A percentile compares a stretch with the other conserved stretches of the same genome.
These are phyloP conservation scores for Amauroascus verrucosus DNA, from an alignment of 2,329 filamentous ascomycete species.

Conservation along the genomic window DNA sequence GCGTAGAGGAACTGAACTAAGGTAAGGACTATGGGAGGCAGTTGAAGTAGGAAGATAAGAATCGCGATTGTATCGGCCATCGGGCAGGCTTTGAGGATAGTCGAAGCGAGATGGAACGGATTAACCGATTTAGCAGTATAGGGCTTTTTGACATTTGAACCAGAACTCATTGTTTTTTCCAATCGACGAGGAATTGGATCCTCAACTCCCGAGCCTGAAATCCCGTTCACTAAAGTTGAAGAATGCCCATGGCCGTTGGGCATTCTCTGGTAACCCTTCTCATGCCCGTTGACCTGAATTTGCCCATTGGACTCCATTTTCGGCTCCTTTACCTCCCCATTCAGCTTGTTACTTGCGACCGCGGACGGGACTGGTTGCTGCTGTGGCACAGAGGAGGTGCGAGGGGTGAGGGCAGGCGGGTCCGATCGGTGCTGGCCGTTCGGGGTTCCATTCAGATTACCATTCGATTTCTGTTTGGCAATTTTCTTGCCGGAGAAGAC, in stretches of 20 bases:
- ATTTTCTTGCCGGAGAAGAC: conserved; percentile 66
- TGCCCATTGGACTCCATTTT: conserved; percentile 30
- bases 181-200: conserved; percentile 24
- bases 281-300: conserved; percentile 28
- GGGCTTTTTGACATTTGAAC: conserved; percentile 23
- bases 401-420: conserved; percentile 30
- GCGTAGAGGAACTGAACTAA: conserved; percentile 88
- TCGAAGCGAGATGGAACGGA: conserved; percentile 66
- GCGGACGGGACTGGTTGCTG: conserved; percentile 24
- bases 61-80: conserved; percentile 94
- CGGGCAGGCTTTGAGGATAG: conserved; percentile 79
- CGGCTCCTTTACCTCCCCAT: conserved; percentile 23
- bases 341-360: conserved; percentile 21
- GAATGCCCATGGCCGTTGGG: conserved; percentile 28
- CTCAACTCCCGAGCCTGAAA: conserved; percentile 17
- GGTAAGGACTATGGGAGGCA: conserved; percentile 78
- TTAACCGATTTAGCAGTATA: conserved; percentile 47
- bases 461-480: conserved; percentile 47
- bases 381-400: conserved; percentile 25
- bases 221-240: conserved; percentile 25
- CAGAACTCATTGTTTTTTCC: conserved; percentile 18
- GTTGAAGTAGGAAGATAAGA: conserved; percentile 86
- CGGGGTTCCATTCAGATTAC: conserved; percentile 43
- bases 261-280: conserved; percentile 29
- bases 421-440: conserved; percentile 33